Percentiles rank a stretch among this genome's conserved stretches.
These are phyloP conservation scores for Fomitopsis betulina DNA, from an alignment of 1,284 basidiomycete genomes.

Conservation along the genomic window DNA sequence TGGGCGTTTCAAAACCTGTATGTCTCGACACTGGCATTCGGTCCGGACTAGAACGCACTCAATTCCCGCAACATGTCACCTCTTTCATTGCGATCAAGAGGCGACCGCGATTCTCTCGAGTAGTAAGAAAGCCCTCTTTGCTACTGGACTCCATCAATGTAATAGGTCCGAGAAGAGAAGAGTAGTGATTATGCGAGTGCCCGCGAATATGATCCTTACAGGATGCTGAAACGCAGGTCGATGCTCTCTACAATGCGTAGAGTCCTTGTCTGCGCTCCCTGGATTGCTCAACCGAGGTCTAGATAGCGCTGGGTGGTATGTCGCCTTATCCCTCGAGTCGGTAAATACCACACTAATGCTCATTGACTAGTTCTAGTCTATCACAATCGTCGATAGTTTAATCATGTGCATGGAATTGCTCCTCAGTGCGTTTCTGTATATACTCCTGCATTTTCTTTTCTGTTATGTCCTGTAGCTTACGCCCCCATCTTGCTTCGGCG, in stretches of 20 bases:
- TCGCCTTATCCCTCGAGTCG: not conserved
- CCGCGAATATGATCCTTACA: not conserved
- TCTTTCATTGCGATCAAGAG: no score
- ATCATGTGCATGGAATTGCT: slow-evolving; percentile 37
- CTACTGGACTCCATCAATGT: no score
- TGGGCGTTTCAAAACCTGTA: no score
- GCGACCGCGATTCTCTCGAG: no score
- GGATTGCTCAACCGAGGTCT: slow-evolving; percentile 35
- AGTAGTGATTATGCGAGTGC: no score
- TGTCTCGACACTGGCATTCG: no score
- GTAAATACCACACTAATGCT: not conserved
- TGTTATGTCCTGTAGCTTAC: slow-evolving; percentile 28
- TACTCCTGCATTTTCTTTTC: not conserved
- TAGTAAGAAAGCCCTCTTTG: no score
- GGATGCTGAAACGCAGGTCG: slow-evolving; percentile 28
- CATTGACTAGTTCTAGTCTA: slow-evolving; percentile 33
- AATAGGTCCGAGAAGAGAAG: no score
- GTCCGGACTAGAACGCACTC: no score
- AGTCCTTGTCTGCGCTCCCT: slow-evolving; percentile 34
- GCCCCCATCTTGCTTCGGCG: slow-evolving; percentile 41
- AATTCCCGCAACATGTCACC: no score
- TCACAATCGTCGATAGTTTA: slow-evolving; percentile 32
- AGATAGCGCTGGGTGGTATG: slow-evolving; percentile 36
- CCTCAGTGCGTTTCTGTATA: slow-evolving; percentile 28
- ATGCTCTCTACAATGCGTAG: no score